Conservation (phyloP, 169 alveolate species). For the Cryptosporidium ryanae region DNA sequence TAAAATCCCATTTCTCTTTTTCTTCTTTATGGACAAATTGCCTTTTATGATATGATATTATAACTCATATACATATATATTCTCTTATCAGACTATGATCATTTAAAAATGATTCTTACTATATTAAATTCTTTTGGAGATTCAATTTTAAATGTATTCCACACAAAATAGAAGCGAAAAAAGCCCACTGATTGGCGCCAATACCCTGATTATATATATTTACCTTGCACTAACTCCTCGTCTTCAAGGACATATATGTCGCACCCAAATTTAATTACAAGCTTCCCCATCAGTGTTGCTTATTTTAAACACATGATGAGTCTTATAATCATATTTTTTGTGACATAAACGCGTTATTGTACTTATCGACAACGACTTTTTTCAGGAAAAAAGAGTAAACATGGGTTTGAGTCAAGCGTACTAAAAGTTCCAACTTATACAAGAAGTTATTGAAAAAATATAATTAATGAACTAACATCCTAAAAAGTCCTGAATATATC, state of each 20-base stretch:
- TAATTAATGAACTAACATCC: background rate
- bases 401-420: too few relatives aligned
- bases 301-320: too few relatives aligned
- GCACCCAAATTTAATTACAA: conserved; percentile 6
- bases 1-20: conserved; percentile 12
- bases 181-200: conserved; percentile 73
- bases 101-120: background rate
- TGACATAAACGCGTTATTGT: too few relatives aligned
- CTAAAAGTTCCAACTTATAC: too few relatives aligned
- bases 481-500: conserved; percentile 30
- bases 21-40: background rate
- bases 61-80: background rate
- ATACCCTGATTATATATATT: background rate
- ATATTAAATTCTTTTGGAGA: background rate
- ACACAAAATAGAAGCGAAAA: conserved; percentile 15
- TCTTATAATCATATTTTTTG: too few relatives aligned
- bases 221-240: conserved; percentile 48
- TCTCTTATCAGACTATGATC: background rate
- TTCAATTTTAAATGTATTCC: conserved; percentile 24
- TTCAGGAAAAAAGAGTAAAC: too few relatives aligned
- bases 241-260: conserved; percentile 74
- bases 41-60: too few relatives aligned
- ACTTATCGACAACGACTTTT: too few relatives aligned
- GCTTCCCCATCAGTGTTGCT: too few relatives aligned
- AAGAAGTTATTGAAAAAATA: too few relatives aligned